Base-by-base conservation (phyloP, 805 yeast species). In the Cyberlindnera lachancei region DNA sequence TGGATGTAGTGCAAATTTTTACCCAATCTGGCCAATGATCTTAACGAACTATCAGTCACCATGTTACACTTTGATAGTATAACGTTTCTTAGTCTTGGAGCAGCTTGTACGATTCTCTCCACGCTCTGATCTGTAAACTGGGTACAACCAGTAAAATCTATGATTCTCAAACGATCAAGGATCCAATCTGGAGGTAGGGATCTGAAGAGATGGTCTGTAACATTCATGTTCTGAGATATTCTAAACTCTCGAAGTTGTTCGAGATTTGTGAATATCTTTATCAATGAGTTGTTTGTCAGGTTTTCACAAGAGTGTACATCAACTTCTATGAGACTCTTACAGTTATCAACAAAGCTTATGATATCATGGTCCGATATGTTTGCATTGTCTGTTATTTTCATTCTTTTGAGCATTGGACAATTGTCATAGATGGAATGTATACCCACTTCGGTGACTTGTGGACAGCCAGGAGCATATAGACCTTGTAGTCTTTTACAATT, bases 41-140 rank as follows among this genome's bases (percentile, higher is more conserved):
- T 64, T 25, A 90, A 61, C 3, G 94, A 76, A 2, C 77, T 69
- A 61, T 90, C 96, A 1, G 96, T 85, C 18, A 90, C 75, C 49
- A 78, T 77, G 50, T 77, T 64, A 63, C 97, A 92, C 57, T 92
- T 92, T 7, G 95, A 88, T 36, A 90, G 63, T 12, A 85, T 88
- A 21, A 92, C 84, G 48, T 87, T 87, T 43, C 96, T 70, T 41
- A 92, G 61, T 31, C 85, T 73, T 4, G 97, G 97, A 2, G 96
- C 95, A 38, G 76, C 62, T 21, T 60, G 55, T 8, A 85, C 86
- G 27, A 92, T 66, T 36, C 70, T 70, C 47, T 75, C 83, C 11
- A 90, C 80, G 3, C 85, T 70, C 38, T 69, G 70, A 58, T 90
- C 97, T 0, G 94, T 80, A 18, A 90, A 73, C 32, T 79, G 75